Evolutionary conservation across 345 rosid genomes (phyloP), one percentile per base, ranked within the genome.

Genomic region (Hibiscus trionum): DNA sequence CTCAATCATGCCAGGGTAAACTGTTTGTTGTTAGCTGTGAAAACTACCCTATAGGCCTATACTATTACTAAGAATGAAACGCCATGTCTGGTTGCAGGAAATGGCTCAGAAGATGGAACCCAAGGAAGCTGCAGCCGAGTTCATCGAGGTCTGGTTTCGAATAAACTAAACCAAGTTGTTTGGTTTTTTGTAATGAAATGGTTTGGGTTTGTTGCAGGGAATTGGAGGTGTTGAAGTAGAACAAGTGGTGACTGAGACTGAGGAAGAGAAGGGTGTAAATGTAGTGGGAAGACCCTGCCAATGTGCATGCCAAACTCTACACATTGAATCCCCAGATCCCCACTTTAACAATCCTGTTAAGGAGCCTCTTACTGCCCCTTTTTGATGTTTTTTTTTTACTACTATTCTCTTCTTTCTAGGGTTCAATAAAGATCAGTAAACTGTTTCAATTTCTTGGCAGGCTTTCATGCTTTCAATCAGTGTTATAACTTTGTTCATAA

Each of bases 331-430:
- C 12, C 55, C 73, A 17, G 50, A 55, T 4, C 29, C 47, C 26
- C 33, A 15, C 42, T 5, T 50, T 31, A 55, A 31, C 11, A 42
- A 42, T 42, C 46, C 46, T 33, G 6, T 69, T 39, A 56, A 56
- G 64, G 55, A 70, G 73, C 73, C 53, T 21, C 53, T 39, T 37
- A 70, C 50, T 57, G 73, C 62, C 50, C 64, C 73, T 56, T 70
- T 37, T 7, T 53, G 19, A 5, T 53, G 5, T 49, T 4, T 50
- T 49, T 49, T 15, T 14, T 12, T 49, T 49, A 15, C 17, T 50
- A 50, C n/a, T 50, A 5, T 5, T 1, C n/a, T 50, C n/a, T 12
- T 50, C 17, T 4, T 50, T 16, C 0, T 50, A 5, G 8, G 56
- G 56, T 50, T 50, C n/a, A 50, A 15, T 15, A 5, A 42, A 42